Evolutionary conservation across 2,329 filamentous ascomycete genomes (phyloP), one percentile per base, ranked within the genome.

Genomic region (Fusarium oligoseptatum): DNA sequence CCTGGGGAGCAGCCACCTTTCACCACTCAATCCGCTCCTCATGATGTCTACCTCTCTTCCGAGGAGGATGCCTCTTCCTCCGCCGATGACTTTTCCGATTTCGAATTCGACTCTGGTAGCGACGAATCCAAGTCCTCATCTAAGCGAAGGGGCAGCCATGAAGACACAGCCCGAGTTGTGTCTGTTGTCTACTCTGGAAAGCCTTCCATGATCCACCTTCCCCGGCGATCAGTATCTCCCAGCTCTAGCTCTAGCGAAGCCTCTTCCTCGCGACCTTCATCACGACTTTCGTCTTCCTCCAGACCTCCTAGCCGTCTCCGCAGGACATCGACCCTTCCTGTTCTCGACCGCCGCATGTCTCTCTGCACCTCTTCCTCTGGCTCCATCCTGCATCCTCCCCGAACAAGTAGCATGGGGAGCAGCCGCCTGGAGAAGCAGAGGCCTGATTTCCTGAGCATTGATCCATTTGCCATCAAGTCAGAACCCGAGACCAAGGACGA

Each of bases 31-130:
- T 82, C 84, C 24, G 83, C 85, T 2, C 88, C 89, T 7, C 90
- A 91, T 79, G 88, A 91, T 66, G 78, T 89, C 67, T 92, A 92
- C 80, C 87, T 92, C 29, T 92, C 90, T 2, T 92, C 90, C 0
- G 91, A 92, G 74, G 91, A 92, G 79, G 91, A 92, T 72, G 89
- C 87, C 34, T 92, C 90, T 2, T 90, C 90, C 2, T 89, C 88
- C 20, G 88, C 88, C 55, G 90, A 90, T 80, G 87, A 90, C 80
- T 88, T 88, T 71, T 91, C 89, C 65, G 88, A 90, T 76, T 87
- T 87, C 76, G 87, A 88, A 56, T 82, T 83, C 73, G 86, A 89
- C 72, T 87, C 85, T 58, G 83, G 83, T 22, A 85, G 80, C 68
- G 85, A 84, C 60, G 76, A 81, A 41, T 76, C 73, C 6, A 70